Evolutionary conservation across 352 stramenopile species (phyloP), one percentile per base, ranked within the genome.

Genomic region (Aphanomyces stellatus): DNA sequence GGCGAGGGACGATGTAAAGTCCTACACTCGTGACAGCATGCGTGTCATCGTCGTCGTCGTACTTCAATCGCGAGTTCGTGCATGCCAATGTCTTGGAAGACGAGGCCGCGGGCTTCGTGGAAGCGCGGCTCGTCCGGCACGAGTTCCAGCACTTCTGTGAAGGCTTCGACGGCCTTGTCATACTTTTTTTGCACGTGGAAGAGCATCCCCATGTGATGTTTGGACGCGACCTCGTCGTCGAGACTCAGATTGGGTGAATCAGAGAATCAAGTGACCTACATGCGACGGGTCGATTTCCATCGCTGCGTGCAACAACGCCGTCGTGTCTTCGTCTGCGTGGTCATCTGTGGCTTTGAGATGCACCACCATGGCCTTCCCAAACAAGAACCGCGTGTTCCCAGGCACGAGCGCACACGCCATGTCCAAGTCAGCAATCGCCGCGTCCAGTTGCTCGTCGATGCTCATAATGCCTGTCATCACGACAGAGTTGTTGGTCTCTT

Each of bases 361-460:
- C 24, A 72, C 76, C 56, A 91, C 87, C 82, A 91, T 91, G 10
- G 78, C 84, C 76, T 91, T 82, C 13, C 81, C 80, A 34, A 87
- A 76, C 42, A 89, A 73, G 25, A 88, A 90, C 30, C 78, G 72
- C 31, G 71, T 65, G 0, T 66, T 65, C 11, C 30, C 79, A 2
- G 81, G 75, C 4, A 71, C 73, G 11, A 89, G 62, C 8, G 71
- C 81, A 68, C 78, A 88, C n/a, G 84, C 84, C 78, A 89, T 88
- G 60, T 91, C 82, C 25, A 91, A 85, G 57, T 93, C 84, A 4
- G 74, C 79, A 43, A 88, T 88, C 25, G 82, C 76, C 11, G 84
- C 82, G 28, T 89, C 78, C 2, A 91, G 76, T 48, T 92, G 81
- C 30, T 93, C 72, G 25, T 79, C 70, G 4, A 57, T 25, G 42